Conservation (phyloP, 768 basidiomycete species). For the Serendipita indica region DNA sequence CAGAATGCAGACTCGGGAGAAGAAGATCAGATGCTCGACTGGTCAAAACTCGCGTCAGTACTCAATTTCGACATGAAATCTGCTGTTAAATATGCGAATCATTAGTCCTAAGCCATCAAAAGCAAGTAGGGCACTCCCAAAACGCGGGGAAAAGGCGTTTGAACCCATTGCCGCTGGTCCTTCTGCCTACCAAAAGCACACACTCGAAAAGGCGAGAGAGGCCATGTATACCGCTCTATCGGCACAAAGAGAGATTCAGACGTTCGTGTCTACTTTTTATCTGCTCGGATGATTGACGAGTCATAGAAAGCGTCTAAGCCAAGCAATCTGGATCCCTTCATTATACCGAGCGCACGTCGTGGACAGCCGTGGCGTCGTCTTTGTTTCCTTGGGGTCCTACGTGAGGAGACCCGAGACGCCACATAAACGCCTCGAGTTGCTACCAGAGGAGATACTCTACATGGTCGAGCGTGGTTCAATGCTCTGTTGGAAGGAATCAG, state of each 20-base stretch:
- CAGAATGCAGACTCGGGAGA: not conserved
- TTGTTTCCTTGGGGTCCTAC: conserved; percentile 69
- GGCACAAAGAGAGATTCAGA: conserved; percentile 58
- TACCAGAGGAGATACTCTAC: conserved; percentile 93
- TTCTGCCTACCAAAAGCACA: conserved; percentile 63
- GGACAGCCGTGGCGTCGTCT: conserved; percentile 67
- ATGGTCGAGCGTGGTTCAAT: conserved; percentile 80
- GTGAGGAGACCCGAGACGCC: conserved; percentile 32
- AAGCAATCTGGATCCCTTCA: conserved; percentile 63
- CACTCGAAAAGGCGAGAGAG: conserved; percentile 59
- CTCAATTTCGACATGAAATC: not conserved
- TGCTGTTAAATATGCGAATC: not conserved
- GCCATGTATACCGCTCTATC: conserved; percentile 81
- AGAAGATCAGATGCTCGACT: not conserved
- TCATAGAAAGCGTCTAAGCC: conserved; percentile 58
- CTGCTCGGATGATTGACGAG: not conserved
- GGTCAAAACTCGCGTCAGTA: not conserved
- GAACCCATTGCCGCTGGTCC: conserved; percentile 48
- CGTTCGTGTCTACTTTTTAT: conserved; percentile 30
- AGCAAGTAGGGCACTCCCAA: conserved; percentile 37
- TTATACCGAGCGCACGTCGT: conserved; percentile 52
- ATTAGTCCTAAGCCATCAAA: not conserved
- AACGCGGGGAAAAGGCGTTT: conserved; percentile 94
- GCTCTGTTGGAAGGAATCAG: conserved; percentile 58
- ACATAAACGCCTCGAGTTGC: conserved; percentile 60